Evolutionary conservation across 148 eudicot genomes (phyloP), one percentile per base, ranked within the genome.

Genomic region (Chenopodium formosanum): DNA sequence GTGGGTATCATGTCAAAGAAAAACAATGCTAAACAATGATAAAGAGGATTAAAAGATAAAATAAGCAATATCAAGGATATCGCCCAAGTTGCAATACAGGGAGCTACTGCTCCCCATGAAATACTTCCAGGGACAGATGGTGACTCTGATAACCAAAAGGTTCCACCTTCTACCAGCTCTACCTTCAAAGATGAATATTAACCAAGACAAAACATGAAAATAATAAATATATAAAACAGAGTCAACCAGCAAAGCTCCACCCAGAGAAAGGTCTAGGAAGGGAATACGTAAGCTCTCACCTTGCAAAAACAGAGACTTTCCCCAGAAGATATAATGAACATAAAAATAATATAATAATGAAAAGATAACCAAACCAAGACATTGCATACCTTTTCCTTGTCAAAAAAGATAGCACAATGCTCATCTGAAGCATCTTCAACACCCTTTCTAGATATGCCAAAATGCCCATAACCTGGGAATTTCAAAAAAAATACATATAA

Each of bases 111-210:
- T 48, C 97, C 97, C 99, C 99, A 96, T 74, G 99, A 94, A 76
- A 86, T 86, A 88, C 98, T 96, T 86, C 97, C 99, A 44, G 99
- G 95, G 63, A 96, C 93, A 75, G 99, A 94, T 60, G 99, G 99
- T 46, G 99, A 91, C 82, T 96, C 99, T 16, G 99, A 96, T 80
- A 96, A 80, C 99, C 99, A 96, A 88, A 96, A 96, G 9, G 99
- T 96, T 85, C 99, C 99, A 82, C 98, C 97, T 91, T 96, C 99
- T 78, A 92, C 80, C 53, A 96, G 85, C 86, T 96, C 99, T 67
- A 96, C 98, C 99, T 96, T 84, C 82, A 87, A 63, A 76, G 70
- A 75, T 17, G n/a, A 52, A 50, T 11, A 74, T 14, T 25, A 68
- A 6, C 27, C 16, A 17, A 32, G 47, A 79, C 53, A 50, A 13